A percentile compares a stretch with the other conserved stretches of the same genome.
Evolutionary conservation across 106 monocot genomes (phyloP).

Genomic region (Amphibolis antarctica): DNA sequence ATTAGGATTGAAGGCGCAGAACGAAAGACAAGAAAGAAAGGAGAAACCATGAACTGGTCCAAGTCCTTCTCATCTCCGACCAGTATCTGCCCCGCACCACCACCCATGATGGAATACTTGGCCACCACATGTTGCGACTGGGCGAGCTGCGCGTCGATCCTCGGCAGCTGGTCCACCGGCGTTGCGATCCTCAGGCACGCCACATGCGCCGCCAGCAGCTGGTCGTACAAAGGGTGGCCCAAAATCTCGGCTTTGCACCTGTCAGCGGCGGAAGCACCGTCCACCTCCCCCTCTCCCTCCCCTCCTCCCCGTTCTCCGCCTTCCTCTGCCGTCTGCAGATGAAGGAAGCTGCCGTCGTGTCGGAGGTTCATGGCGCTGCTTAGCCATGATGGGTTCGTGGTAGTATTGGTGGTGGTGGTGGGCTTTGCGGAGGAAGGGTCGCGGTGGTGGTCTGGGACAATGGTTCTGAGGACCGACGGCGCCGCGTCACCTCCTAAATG

Average conservation of each 20-base stretch:
- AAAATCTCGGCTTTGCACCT: slow-evolving; percentile 69
- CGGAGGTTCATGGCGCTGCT: slow-evolving; percentile 46
- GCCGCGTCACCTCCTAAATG: slow-evolving; percentile 14
- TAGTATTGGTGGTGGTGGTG: background rate
- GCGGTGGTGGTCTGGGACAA: slow-evolving; percentile 1
- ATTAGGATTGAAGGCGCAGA: background rate
- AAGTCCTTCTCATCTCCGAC: slow-evolving; percentile 62
- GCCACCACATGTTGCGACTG: slow-evolving; percentile 53
- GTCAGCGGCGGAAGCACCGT: slow-evolving; percentile 42
- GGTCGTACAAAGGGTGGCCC: slow-evolving; percentile 79
- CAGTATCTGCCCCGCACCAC: slow-evolving; percentile 12
- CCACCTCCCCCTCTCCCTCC: slow-evolving; percentile 19
- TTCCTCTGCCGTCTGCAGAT: slow-evolving; percentile 30
- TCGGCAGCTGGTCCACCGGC: slow-evolving; percentile 84
- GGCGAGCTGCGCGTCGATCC: slow-evolving; percentile 75
- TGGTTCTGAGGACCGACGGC: slow-evolving; percentile 12
- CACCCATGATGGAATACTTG: slow-evolving; percentile 38
- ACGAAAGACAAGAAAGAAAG: background rate
- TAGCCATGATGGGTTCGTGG: slow-evolving; percentile 35
- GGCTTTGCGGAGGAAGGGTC: background rate
- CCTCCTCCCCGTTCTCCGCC: slow-evolving; percentile 5
- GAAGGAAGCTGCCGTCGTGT: slow-evolving; percentile 66
- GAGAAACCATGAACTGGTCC: slow-evolving; percentile 80
- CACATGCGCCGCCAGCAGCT: slow-evolving; percentile 82
- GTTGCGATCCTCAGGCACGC: slow-evolving; percentile 81